Conservation (phyloP, 495 filamentous ascomycete genomes). For the Xylaria curta region DNA sequence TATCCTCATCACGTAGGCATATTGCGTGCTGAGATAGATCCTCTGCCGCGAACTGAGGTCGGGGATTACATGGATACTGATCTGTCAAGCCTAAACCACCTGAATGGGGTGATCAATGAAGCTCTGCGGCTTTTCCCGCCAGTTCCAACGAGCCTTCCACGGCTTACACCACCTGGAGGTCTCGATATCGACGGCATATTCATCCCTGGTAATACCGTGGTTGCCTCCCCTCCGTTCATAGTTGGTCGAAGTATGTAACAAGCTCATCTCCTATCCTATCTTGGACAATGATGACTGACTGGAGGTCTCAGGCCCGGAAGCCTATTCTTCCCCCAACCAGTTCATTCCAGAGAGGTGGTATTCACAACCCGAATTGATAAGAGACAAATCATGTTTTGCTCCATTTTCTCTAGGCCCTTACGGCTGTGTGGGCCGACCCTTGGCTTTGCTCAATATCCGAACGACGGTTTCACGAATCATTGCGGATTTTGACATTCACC, state of each 20-base stretch:
- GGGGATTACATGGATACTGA: conserved; percentile 33
- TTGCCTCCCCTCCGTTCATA: conserved; percentile 34
- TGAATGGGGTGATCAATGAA: conserved; percentile 53
- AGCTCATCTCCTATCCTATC: neutral
- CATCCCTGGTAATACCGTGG: conserved; percentile 42
- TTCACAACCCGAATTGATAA: conserved; percentile 41
- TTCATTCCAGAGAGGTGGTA: conserved; percentile 53
- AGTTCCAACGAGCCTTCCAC: conserved; percentile 40
- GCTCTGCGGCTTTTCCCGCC: conserved; percentile 53
- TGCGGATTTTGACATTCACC: conserved; percentile 14
- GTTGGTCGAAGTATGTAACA: conserved; percentile 28
- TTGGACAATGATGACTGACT: neutral
- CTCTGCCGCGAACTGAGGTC: conserved; percentile 17
- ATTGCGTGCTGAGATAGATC: conserved; percentile 43
- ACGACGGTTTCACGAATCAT: conserved; percentile 6
- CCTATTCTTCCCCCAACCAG: neutral
- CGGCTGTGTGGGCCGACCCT: neutral
- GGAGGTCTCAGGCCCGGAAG: neutral
- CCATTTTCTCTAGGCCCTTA: conserved; percentile 42
- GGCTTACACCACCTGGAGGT: conserved; percentile 47
- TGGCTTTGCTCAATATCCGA: conserved; percentile 18
- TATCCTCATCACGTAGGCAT: conserved; percentile 37
- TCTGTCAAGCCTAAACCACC: conserved; percentile 28
- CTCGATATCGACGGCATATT: conserved; percentile 48
- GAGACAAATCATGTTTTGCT: conserved; percentile 37